A percentile compares a stretch with the other conserved stretches of the same genome.
These are phyloP conservation scores for Cladosporium sp. DNA, from an alignment of 2,329 filamentous ascomycete species.

Conservation along the genomic window DNA sequence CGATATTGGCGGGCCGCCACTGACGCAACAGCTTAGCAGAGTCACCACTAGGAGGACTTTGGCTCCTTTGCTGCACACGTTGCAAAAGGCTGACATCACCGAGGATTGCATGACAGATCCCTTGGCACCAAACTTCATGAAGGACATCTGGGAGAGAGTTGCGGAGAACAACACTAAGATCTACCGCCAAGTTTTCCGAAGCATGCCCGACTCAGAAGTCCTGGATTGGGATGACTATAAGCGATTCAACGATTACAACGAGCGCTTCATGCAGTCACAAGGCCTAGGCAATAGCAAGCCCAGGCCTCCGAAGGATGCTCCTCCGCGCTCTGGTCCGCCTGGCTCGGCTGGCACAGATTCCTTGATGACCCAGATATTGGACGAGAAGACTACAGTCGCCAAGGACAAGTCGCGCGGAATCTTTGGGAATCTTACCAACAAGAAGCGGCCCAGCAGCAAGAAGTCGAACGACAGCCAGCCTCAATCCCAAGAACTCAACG, in stretches of 20 bases:
- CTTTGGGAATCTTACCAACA: conserved; percentile 29
- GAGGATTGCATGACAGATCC: conserved; percentile 95
- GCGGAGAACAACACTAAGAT: conserved; percentile 94
- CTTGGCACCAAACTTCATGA: conserved; percentile 71
- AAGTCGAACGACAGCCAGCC: conserved; percentile 16
- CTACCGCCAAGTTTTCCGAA: conserved; percentile 88
- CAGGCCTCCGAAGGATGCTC: conserved; percentile 43
- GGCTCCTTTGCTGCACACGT: conserved; percentile 50
- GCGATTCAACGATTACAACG: conserved; percentile 70
- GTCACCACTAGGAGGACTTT: conserved; percentile 33
- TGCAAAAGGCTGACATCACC: conserved; percentile 66
- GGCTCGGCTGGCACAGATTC: conserved; percentile 32
- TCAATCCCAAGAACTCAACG: conserved; percentile 19
- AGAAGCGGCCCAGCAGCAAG: conserved; percentile 28
- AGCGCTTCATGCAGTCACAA: conserved; percentile 66
- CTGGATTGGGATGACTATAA: conserved; percentile 90
- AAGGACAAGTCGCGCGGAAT: conserved; percentile 18
- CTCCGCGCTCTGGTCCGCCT: conserved; percentile 44
- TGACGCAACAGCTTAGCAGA: conserved; percentile 49
- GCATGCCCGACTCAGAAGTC: conserved; percentile 94
- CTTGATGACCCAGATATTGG: conserved; percentile 10
- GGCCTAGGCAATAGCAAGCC: conserved; percentile 47
- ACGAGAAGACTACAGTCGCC: not conserved
- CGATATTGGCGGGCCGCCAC: conserved; percentile 71
- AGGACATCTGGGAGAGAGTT: conserved; percentile 79